Evolutionary conservation across 1,284 basidiomycete genomes (phyloP).

Genomic region (Xerocomus nothofagi): DNA sequence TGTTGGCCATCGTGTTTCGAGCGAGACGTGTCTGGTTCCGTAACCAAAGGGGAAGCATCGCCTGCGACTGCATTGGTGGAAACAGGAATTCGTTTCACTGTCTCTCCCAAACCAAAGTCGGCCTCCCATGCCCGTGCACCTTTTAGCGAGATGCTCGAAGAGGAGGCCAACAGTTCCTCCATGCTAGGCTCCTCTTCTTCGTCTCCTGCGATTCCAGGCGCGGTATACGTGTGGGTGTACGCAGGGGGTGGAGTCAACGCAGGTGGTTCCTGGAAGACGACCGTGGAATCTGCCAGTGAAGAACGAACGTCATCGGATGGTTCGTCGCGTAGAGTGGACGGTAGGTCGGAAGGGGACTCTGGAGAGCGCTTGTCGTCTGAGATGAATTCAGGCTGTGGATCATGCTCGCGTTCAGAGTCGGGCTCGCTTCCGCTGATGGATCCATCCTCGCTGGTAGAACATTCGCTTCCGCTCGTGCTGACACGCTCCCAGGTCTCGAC

Average conservation of each 20-base stretch:
- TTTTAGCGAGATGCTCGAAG: conserved; percentile 19
- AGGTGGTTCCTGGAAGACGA: conserved; percentile 1
- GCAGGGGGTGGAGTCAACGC: conserved; percentile 21
- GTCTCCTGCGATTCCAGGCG: background rate
- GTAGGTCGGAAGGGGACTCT: background rate
- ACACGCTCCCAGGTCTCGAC: conserved; percentile 32
- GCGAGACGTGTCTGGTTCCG: background rate
- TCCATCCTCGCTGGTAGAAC: conserved; percentile 20
- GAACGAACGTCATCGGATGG: background rate
- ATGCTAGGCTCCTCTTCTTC: conserved; percentile 32
- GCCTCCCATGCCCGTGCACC: conserved; percentile 35
- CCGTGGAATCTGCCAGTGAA: background rate
- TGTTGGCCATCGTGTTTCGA: background rate
- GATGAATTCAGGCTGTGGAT: background rate
- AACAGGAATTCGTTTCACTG: conserved; percentile 29
- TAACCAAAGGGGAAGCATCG: too few relatives aligned
- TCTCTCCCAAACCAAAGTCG: conserved; percentile 29
- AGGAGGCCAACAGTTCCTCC: conserved; percentile 29
- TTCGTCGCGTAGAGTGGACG: background rate
- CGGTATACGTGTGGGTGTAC: conserved; percentile 3
- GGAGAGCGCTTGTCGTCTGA: background rate
- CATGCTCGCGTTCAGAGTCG: conserved; percentile 25
- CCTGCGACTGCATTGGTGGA: background rate
- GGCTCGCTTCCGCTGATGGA: conserved; percentile 23
- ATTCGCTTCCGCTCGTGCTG: conserved; percentile 29